Conservation (phyloP, 169 alveolate genomes). For the Plasmodium vinckei region DNA sequence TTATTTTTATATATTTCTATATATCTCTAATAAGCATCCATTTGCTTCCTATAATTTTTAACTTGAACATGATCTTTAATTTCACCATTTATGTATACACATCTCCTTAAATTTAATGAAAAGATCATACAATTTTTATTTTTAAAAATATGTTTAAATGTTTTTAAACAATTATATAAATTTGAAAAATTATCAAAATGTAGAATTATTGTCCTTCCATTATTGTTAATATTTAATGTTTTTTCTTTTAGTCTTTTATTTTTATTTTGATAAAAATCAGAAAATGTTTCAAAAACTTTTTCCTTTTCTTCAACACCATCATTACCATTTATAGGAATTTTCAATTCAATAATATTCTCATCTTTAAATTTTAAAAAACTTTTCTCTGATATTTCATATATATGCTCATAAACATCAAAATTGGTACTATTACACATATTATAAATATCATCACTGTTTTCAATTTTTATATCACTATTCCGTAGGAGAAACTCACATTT, state of each 20-base stretch:
- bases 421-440: neutral
- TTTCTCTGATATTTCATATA: constrained; percentile 49
- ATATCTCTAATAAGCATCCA: neutral
- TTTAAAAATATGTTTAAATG: constrained; percentile 51
- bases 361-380: constrained; percentile 52
- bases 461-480: constrained; percentile 58
- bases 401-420: constrained; percentile 39
- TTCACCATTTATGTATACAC: constrained; percentile 35
- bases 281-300: constrained; percentile 49
- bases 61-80: constrained; percentile 49
- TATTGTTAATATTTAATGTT: constrained; percentile 30
- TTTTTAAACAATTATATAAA: constrained; percentile 52
- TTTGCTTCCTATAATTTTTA: constrained; percentile 7
- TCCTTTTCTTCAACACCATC: constrained; percentile 11
- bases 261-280: constrained; percentile 68
- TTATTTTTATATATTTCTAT: too few relatives aligned
- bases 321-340: constrained; percentile 15
- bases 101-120: constrained; percentile 58
- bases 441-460: constrained; percentile 10
- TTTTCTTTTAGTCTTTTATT: constrained; percentile 34
- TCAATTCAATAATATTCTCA: constrained; percentile 14
- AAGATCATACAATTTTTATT: constrained; percentile 67
- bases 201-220: constrained; percentile 69
- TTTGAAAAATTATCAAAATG: constrained; percentile 57
- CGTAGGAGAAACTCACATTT: constrained; percentile 39